Evolutionary conservation across 805 yeast genomes (phyloP), one percentile per base, ranked within the genome.

Genomic region (Metschnikowia lochheadii): DNA sequence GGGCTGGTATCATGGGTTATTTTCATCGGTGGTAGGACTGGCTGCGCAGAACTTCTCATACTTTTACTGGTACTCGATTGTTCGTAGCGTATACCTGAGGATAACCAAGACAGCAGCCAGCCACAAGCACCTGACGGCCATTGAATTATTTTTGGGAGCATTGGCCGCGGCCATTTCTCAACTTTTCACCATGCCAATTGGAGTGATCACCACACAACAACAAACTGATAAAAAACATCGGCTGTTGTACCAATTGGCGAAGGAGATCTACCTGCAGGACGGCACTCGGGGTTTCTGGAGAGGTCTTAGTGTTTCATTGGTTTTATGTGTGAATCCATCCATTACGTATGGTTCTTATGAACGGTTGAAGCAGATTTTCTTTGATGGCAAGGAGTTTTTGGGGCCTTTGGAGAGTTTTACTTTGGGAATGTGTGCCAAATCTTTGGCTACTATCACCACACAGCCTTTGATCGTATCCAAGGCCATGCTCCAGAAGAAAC

Each of bases 401-500:
- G 72, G 78, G 7, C 85, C 90, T 2, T 68, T 74, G 45, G 84
- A 87, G 67, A 81, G 83, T 62, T 89, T 85, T 65, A 52, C 81
- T 34, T 68, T 87, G 14, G 96, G 96, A 5, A 88, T 90, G n/a
- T 53, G 86, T 39, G 85, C 94, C 48, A 89, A 89, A 70, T 79
- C 87, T 53, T 67, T 87, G 64, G 95, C 96, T 6, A 89, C 96
- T 0, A 42, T 88, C 11, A 76, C 82, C 3, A 88, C 96, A 0
- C 95, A 88, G 70, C 96, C 96, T 2, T 72, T 89, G 66, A 89
- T 89, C 61, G 87, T 88, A 1, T 83, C 95, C 13, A 89, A 89
- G 67, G 92, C 87, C 14, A 80, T 87, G 80, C 78, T 88, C 53
- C 96, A 89, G 68, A 73, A 73, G 66, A 73, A 73, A 55, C 50